phyloP scores from a whole-genome alignment of 1,139 yeast species.

The Magnusiomyces fungicola region DNA sequence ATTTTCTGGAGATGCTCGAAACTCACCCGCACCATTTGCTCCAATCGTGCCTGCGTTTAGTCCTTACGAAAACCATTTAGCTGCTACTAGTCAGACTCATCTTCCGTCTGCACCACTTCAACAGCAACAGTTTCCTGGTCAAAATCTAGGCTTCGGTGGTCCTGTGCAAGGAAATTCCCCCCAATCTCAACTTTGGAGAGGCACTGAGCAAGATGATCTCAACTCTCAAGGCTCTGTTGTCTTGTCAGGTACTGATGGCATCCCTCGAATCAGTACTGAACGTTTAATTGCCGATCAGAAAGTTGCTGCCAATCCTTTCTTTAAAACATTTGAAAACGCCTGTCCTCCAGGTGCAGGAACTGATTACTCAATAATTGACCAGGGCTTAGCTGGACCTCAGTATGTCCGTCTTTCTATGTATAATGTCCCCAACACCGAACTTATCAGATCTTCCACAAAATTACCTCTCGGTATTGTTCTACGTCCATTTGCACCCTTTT shows the following conservation, averaged over 20 bases:
- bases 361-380: constrained; percentile 63
- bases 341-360: constrained; percentile 80
- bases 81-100: background rate
- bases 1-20: background rate
- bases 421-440: constrained; percentile 71
- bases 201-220: background rate
- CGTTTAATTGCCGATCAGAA: constrained; percentile 49
- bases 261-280: constrained; percentile 49
- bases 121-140: background rate
- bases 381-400: constrained; percentile 78
- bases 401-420: constrained; percentile 76
- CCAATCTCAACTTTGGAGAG: background rate
- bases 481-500: constrained; percentile 64
- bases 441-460: constrained; percentile 59
- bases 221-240: background rate
- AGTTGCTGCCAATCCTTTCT: constrained; percentile 39
- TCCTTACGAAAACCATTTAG: background rate
- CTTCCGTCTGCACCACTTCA: background rate
- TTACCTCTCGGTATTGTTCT: constrained; percentile 76
- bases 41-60: background rate
- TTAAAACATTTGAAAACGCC: constrained; percentile 64
- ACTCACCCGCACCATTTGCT: background rate
- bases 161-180: background rate
- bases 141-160: background rate
- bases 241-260: constrained; percentile 15